These are phyloP conservation scores for Fraxinus cuspidata DNA, from an alignment of 257 asterid genomes.

Conservation along the genomic window DNA sequence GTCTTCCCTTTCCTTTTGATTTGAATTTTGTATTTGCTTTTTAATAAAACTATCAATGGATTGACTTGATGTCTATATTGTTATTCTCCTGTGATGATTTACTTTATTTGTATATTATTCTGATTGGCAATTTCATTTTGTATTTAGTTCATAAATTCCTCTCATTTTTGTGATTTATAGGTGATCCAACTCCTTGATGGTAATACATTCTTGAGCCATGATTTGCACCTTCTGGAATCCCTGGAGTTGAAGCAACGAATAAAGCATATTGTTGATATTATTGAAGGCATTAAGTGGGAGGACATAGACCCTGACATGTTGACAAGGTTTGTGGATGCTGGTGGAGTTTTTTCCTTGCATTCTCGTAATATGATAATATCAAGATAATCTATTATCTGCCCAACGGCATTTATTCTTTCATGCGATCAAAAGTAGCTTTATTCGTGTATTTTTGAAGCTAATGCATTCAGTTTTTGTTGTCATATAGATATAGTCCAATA, in stretches of 20 bases:
- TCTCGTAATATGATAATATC: conserved; percentile 5
- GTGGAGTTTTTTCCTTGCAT: conserved; percentile 15
- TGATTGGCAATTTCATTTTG: conserved; percentile 10
- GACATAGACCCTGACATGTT: conserved; percentile 79
- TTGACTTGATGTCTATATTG: background rate
- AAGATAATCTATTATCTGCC: conserved; percentile 2
- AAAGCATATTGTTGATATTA: conserved; percentile 75
- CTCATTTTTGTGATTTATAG: conserved; percentile 42
- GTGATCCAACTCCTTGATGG: conserved; percentile 61
- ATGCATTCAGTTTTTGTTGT: background rate
- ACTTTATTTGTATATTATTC: background rate
- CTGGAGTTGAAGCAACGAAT: conserved; percentile 91
- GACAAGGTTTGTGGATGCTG: conserved; percentile 61
- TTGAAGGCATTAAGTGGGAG: conserved; percentile 89
- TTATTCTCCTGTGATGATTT: background rate
- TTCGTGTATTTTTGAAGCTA: background rate
- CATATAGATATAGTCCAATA: background rate
- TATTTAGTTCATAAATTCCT: conserved; percentile 25
- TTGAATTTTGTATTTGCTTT: background rate
- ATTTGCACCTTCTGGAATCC: conserved; percentile 91
- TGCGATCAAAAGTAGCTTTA: background rate
- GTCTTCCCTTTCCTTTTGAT: conserved; percentile 21
- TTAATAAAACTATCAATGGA: conserved; percentile 9
- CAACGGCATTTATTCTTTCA: background rate
- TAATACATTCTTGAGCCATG: conserved; percentile 77